Evolutionary conservation across 768 basidiomycete species (phyloP).

Genomic region (Calocybe indica): DNA sequence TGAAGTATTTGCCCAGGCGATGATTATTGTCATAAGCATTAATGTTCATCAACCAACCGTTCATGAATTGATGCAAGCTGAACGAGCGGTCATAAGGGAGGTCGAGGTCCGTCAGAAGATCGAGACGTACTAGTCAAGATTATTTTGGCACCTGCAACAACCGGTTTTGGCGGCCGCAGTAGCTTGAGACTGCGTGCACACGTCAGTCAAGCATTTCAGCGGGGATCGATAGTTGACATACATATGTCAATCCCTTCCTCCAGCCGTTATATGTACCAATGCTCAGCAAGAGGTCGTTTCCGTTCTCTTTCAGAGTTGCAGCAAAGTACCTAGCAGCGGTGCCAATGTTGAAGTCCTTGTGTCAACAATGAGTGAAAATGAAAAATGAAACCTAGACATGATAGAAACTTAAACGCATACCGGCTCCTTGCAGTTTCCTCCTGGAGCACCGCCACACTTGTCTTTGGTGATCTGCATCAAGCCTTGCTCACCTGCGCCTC

Average conservation of each 20-base stretch:
- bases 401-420: conserved; percentile 18
- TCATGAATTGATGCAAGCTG: conserved; percentile 65
- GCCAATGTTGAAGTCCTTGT: conserved; percentile 67
- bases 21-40: conserved; percentile 39
- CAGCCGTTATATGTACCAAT: conserved; percentile 81
- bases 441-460: conserved; percentile 61
- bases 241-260: conserved; percentile 51
- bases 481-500: conserved; percentile 79
- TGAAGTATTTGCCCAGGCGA: conserved; percentile 62
- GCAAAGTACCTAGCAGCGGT: conserved; percentile 62
- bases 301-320: conserved; percentile 37
- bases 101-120: neutral
- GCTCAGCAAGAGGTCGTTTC: conserved; percentile 48
- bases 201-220: conserved; percentile 1
- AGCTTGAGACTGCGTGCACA: conserved; percentile 35
- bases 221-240: conserved; percentile 17
- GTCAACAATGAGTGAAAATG: conserved; percentile 1
- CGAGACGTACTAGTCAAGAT: conserved; percentile 73
- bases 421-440: conserved; percentile 40
- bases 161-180: conserved; percentile 46
- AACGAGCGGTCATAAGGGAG: conserved; percentile 4
- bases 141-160: conserved; percentile 76
- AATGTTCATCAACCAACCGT: conserved; percentile 64
- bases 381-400: neutral
- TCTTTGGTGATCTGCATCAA: conserved; percentile 81